Conservation (phyloP, 495 filamentous ascomycete genomes). For the Hyaloscypha bicolor region DNA sequence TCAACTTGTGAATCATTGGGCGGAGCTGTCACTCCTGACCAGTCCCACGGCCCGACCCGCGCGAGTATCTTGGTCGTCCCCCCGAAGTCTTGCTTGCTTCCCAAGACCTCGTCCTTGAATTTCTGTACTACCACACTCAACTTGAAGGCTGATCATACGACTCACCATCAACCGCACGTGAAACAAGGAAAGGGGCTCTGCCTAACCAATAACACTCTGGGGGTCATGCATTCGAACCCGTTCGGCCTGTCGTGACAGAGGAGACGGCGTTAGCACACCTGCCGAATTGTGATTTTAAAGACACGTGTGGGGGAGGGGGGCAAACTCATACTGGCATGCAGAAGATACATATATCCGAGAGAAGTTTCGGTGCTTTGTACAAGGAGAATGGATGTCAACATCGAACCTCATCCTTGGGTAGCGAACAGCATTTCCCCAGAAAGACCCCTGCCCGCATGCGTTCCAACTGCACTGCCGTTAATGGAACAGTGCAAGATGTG, state of each 20-base stretch:
- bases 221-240: not conserved
- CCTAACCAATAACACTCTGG: not conserved
- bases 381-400: too few species aligned
- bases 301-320: not conserved
- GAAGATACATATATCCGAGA: not conserved
- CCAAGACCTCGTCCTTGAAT: not conserved
- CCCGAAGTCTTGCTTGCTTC: not conserved
- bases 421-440: not conserved
- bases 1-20: not conserved
- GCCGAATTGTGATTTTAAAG: not conserved
- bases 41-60: not conserved
- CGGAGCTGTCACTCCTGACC: not conserved
- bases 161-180: not conserved
- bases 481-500: conserved; percentile 7
- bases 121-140: conserved; percentile 4
- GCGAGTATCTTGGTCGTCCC: not conserved
- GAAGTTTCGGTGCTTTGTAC: too few species aligned
- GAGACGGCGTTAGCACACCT: not conserved
- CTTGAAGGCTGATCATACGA: not conserved
- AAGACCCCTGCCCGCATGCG: not conserved
- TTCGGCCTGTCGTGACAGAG: not conserved
- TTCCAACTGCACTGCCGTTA: not conserved
- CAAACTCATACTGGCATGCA: too few species aligned
- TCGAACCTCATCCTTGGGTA: too few species aligned
- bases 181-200: not conserved